A percentile compares a stretch with the other conserved stretches of the same genome.
These are phyloP conservation scores for Mortierella hygrophila DNA, from an alignment of 192 early-diverging fungal species.

Conservation along the genomic window DNA sequence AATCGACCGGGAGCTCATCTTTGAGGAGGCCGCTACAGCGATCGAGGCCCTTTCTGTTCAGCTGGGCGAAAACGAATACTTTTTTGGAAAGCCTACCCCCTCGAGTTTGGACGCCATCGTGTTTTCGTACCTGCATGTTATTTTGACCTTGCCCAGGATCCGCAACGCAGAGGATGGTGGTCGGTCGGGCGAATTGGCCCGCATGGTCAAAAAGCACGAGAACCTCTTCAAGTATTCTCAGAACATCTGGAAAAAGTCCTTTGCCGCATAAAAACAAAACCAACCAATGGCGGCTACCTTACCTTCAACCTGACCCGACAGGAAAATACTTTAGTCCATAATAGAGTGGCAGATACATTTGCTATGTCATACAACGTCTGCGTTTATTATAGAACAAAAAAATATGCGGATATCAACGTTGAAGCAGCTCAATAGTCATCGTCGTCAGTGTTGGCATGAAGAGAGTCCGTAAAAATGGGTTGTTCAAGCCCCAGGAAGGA, in stretches of 20 bases:
- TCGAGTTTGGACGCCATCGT: constrained; percentile 44
- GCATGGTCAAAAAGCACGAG: constrained; percentile 45
- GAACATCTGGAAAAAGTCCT: constrained; percentile 52
- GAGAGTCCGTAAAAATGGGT: constrained; percentile 37
- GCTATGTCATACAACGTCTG: no score
- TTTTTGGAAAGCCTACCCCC: constrained; percentile 38
- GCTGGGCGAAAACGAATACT: constrained; percentile 39
- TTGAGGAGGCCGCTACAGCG: constrained; percentile 44
- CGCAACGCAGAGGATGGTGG: constrained; percentile 36
- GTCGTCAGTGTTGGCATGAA: constrained; percentile 30
- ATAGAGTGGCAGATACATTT: no score
- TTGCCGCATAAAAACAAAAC: constrained; percentile 14
- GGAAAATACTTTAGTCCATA: background rate
- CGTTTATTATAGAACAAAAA: no score
- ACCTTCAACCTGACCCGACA: background rate
- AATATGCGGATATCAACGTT: no score
- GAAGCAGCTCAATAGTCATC: constrained; percentile 17
- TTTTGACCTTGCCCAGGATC: constrained; percentile 42
- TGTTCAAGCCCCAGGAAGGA: constrained; percentile 32
- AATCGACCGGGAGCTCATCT: constrained; percentile 51
- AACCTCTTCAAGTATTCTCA: constrained; percentile 48
- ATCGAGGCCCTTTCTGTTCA: constrained; percentile 35
- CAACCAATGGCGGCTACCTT: background rate
- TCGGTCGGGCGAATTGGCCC: constrained; percentile 36
- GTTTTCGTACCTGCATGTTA: constrained; percentile 53